A percentile compares a stretch with the other conserved stretches of the same genome.
Evolutionary conservation across 2,329 filamentous ascomycete genomes (phyloP).

Genomic region (Aspergillus vadensis): DNA sequence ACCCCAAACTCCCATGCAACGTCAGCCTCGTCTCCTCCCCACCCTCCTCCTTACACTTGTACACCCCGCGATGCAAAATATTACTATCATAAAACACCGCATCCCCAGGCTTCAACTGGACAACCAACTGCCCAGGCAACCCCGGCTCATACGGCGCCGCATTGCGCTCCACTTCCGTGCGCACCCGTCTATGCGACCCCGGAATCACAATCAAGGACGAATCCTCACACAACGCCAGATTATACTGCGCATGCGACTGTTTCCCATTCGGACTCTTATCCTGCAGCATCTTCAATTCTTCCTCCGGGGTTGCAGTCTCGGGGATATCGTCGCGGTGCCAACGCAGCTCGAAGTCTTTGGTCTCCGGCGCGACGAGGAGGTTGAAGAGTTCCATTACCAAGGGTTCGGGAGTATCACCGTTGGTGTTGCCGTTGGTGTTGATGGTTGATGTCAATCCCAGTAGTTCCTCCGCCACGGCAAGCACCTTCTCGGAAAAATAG

Average conservation of each 20-base stretch:
- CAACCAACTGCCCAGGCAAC: constrained; percentile 66
- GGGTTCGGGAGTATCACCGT: constrained; percentile 55
- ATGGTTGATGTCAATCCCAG: constrained; percentile 47
- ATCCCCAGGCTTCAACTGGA: constrained; percentile 71
- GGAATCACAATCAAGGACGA: constrained; percentile 74
- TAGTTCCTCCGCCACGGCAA: constrained; percentile 66
- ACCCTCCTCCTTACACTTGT: constrained; percentile 40
- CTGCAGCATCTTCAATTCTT: constrained; percentile 65
- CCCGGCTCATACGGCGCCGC: constrained; percentile 66
- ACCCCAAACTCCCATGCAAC: constrained; percentile 47
- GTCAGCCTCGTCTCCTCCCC: constrained; percentile 44
- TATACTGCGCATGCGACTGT: constrained; percentile 81
- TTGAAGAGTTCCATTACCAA: constrained; percentile 89
- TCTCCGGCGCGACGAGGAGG: constrained; percentile 71
- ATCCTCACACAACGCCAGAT: constrained; percentile 77
- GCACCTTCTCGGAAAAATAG: constrained; percentile 71
- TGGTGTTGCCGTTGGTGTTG: constrained; percentile 37
- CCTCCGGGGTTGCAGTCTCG: constrained; percentile 63
- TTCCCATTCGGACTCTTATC: constrained; percentile 47
- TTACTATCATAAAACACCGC: constrained; percentile 90
- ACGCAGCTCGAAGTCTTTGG: constrained; percentile 68
- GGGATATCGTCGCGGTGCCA: constrained; percentile 88
- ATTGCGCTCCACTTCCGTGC: constrained; percentile 68
- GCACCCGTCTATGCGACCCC: constrained; percentile 69
- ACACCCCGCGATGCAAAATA: constrained; percentile 61